A percentile compares a stretch with the other conserved stretches of the same genome.
These are phyloP conservation scores for Metarhizium anisopliae DNA, from an alignment of 2,329 filamentous ascomycete species.

Conservation along the genomic window DNA sequence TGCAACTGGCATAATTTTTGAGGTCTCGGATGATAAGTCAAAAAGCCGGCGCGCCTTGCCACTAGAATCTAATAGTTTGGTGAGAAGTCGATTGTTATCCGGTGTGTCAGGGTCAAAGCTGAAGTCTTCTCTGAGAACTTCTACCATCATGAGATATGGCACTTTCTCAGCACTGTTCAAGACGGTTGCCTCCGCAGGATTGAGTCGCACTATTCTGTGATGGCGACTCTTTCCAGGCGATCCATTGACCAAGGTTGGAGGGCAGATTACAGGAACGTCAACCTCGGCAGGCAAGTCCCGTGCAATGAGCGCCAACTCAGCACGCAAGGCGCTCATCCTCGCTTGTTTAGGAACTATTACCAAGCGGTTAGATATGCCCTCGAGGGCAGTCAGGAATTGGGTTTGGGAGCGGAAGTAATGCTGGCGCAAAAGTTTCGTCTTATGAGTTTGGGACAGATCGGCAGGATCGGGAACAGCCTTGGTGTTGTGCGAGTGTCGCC, in stretches of 20 bases:
- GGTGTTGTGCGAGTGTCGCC: constrained; percentile 53
- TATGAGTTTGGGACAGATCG: constrained; percentile 57
- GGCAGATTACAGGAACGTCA: constrained; percentile 74
- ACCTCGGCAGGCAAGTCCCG: constrained; percentile 77
- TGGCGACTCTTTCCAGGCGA: constrained; percentile 68
- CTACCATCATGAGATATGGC: constrained; percentile 76
- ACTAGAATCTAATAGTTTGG: constrained; percentile 47
- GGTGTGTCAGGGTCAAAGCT: constrained; percentile 68
- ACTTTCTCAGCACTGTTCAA: constrained; percentile 82
- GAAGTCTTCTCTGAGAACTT: constrained; percentile 74
- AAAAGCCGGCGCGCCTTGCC: constrained; percentile 53
- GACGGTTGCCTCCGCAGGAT: constrained; percentile 76
- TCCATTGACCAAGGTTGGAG: constrained; percentile 63
- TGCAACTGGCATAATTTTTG: constrained; percentile 36
- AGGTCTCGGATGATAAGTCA: constrained; percentile 57
- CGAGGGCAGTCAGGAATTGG: constrained; percentile 69
- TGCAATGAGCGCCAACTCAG: constrained; percentile 71
- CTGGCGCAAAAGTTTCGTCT: constrained; percentile 63
- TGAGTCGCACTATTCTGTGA: constrained; percentile 74
- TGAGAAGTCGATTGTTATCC: constrained; percentile 60
- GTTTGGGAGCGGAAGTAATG: constrained; percentile 80
- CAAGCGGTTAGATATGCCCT: constrained; percentile 77
- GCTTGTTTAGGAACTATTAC: constrained; percentile 76
- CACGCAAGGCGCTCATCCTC: constrained; percentile 69
- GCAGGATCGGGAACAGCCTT: constrained; percentile 49